phyloP scores from a whole-genome alignment of 2,329 filamentous ascomycete genomes.

The Cladophialophora exuberans region DNA sequence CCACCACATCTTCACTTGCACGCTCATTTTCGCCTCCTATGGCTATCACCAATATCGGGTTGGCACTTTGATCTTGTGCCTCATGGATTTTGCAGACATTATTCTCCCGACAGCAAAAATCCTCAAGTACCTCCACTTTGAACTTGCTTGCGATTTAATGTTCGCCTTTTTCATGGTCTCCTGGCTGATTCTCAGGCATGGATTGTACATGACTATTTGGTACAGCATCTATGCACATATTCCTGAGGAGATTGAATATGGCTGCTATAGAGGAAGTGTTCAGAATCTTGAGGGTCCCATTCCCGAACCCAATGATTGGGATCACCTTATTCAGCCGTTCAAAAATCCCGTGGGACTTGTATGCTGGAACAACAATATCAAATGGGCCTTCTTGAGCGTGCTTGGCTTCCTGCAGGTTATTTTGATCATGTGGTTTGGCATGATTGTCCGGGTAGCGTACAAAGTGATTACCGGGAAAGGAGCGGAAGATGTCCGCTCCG shows the following conservation, averaged over 20 bases:
- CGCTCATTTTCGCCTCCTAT: slow-evolving; percentile 80
- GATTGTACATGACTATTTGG: slow-evolving; percentile 76
- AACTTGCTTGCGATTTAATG: slow-evolving; percentile 74
- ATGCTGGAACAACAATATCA: slow-evolving; percentile 77
- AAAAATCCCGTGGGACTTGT: slow-evolving; percentile 70
- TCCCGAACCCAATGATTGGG: slow-evolving; percentile 54
- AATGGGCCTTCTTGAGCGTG: slow-evolving; percentile 74
- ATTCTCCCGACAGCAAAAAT: slow-evolving; percentile 91
- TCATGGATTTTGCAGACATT: slow-evolving; percentile 93
- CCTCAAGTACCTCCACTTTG: slow-evolving; percentile 83
- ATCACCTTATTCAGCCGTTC: slow-evolving; percentile 75
- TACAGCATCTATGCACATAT: slow-evolving; percentile 78
- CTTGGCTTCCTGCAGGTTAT: slow-evolving; percentile 79
- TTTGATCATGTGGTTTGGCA: slow-evolving; percentile 83
- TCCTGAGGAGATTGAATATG: slow-evolving; percentile 63
- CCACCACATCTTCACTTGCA: slow-evolving; percentile 88
- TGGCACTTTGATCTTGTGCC: slow-evolving; percentile 82
- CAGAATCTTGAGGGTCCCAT: slow-evolving; percentile 60
- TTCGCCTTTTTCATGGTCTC: slow-evolving; percentile 85
- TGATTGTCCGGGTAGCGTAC: slow-evolving; percentile 83
- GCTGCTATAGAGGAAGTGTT: slow-evolving; percentile 70
- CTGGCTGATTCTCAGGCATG: slow-evolving; percentile 83
- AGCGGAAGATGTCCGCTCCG: slow-evolving; percentile 85
- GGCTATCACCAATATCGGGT: slow-evolving; percentile 84
- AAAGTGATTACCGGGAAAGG: slow-evolving; percentile 75